These are phyloP conservation scores for Nemania sp. DNA, from an alignment of 2,329 filamentous ascomycete species.

Conservation along the genomic window DNA sequence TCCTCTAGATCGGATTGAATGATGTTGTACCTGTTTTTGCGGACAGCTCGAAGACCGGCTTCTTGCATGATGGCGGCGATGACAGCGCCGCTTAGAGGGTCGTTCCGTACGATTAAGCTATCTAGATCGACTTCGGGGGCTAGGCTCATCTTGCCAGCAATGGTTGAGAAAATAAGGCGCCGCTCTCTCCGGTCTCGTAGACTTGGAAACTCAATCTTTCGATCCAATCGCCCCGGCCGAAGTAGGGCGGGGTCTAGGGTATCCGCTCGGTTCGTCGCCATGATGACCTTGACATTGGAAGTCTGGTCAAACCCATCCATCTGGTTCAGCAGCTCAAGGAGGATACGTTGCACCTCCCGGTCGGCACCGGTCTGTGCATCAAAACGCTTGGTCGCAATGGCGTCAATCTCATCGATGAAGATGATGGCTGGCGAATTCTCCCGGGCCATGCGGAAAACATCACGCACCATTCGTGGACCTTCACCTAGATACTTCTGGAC, in stretches of 20 bases:
- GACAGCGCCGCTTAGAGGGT: constrained; percentile 92
- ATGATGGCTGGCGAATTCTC: constrained; percentile 99
- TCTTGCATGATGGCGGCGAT: constrained; percentile 99
- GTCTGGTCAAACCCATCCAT: constrained; percentile 99
- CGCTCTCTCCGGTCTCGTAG: constrained; percentile 94
- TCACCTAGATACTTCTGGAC: constrained; percentile 99
- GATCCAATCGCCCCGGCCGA: constrained; percentile 92
- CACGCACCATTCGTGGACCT: constrained; percentile 97
- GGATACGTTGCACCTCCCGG: constrained; percentile 97
- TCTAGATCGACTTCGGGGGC: constrained; percentile 97
- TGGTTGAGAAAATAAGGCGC: constrained; percentile 96
- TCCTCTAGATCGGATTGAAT: constrained; percentile 97
- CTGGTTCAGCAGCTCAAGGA: constrained; percentile 97
- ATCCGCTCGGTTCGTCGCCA: constrained; percentile 98
- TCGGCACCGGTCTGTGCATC: constrained; percentile 98
- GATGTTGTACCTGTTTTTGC: constrained; percentile 99
- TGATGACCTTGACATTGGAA: constrained; percentile 99
- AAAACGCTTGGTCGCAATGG: constrained; percentile 98
- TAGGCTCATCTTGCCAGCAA: constrained; percentile 95
- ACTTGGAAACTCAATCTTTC: constrained; percentile 99
- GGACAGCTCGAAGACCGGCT: constrained; percentile 90
- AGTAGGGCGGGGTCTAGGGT: constrained; percentile 95
- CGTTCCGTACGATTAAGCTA: constrained; percentile 94
- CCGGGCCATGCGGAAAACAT: constrained; percentile 98
- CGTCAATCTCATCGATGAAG: constrained; percentile 99